A percentile compares a stretch with the other conserved stretches of the same genome.
These are phyloP conservation scores for Angomonas deanei DNA, from an alignment of 208 protist species.

Conservation along the genomic window DNA sequence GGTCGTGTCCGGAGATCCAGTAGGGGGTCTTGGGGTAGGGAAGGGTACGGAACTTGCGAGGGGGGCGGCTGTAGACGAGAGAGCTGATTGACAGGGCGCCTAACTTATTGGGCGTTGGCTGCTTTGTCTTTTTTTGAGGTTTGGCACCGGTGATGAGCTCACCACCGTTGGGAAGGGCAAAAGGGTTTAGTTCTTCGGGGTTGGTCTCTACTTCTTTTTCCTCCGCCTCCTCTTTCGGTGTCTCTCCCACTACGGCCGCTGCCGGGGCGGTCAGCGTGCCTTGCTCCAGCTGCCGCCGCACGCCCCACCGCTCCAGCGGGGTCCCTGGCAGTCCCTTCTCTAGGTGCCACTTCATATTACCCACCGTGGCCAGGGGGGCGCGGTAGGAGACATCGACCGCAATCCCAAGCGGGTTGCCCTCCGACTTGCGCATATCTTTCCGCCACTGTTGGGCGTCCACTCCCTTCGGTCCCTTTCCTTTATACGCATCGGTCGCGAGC, in stretches of 20 bases:
- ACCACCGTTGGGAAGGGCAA: conserved; percentile 4
- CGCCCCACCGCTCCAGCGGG: conserved; percentile 4
- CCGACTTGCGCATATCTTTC: conserved; percentile 24
- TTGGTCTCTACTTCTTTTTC: background rate
- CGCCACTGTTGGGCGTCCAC: conserved; percentile 21
- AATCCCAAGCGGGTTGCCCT: conserved; percentile 48
- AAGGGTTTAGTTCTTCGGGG: conserved; percentile 1
- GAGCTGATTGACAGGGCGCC: background rate
- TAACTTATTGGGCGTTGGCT: background rate
- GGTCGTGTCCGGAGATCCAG: conserved; percentile 59
- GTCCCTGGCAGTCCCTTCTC: background rate
- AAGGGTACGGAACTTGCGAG: conserved; percentile 9
- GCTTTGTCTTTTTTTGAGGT: background rate
- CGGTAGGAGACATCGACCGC: conserved; percentile 33
- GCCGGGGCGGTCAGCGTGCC: background rate
- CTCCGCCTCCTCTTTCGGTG: background rate
- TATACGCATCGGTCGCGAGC: background rate
- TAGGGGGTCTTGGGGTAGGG: conserved; percentile 50
- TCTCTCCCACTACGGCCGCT: background rate
- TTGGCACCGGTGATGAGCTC: conserved; percentile 6
- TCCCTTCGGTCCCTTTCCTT: background rate
- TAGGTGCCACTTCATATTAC: background rate
- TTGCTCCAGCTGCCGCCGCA: background rate
- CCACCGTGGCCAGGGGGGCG: conserved; percentile 19
- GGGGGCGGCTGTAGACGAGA: background rate